Conservation (phyloP, 352 stramenopile genomes). For the Globisporangium takayamanum region DNA sequence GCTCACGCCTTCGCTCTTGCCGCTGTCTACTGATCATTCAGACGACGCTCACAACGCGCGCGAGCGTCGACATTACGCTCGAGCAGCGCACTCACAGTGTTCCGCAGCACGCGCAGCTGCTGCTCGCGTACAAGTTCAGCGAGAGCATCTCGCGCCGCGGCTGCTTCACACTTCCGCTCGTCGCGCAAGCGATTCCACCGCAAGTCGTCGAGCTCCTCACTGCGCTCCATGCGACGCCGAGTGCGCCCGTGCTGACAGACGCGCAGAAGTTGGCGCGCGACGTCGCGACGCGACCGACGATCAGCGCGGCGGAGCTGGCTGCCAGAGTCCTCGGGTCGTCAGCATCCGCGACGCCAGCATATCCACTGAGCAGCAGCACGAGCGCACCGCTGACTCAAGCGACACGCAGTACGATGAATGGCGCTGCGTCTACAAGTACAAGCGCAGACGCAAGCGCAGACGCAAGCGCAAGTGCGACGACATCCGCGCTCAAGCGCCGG, state of each 20-base stretch:
- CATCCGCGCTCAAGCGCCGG: constrained; percentile 31
- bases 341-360: not conserved
- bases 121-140: constrained; percentile 63
- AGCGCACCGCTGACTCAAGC: too few species aligned
- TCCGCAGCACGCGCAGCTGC: constrained; percentile 18
- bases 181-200: constrained; percentile 17
- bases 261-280: constrained; percentile 19
- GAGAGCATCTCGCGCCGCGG: constrained; percentile 45
- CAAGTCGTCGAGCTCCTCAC: constrained; percentile 32
- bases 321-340: too few species aligned
- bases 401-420: too few species aligned
- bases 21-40: constrained; percentile 4
- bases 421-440: not conserved
- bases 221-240: constrained; percentile 29
- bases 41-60: constrained; percentile 34
- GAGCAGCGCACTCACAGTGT: constrained; percentile 9
- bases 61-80: constrained; percentile 32
- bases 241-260: constrained; percentile 24
- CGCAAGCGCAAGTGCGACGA: not conserved
- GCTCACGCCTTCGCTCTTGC: too few species aligned
- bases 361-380: not conserved
- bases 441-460: not conserved
- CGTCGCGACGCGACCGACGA: not conserved
- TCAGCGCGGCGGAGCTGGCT: not conserved
- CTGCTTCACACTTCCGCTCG: constrained; percentile 32